Evolutionary conservation across 2,329 filamentous ascomycete species (phyloP), one percentile per base, ranked within the genome.

Genomic region (Pseudocercospora ulei): DNA sequence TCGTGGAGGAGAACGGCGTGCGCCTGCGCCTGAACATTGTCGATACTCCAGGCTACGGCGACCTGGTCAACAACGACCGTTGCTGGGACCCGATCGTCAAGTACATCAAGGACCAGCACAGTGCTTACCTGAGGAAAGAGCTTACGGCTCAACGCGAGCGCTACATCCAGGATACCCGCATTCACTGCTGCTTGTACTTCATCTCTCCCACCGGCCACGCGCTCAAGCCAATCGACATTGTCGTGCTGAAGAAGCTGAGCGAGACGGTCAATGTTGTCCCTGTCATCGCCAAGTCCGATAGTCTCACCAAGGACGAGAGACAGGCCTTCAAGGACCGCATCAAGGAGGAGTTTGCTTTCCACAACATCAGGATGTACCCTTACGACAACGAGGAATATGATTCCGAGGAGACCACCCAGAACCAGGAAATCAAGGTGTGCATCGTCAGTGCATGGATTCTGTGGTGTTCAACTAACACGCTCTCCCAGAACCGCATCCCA

Each of bases 81-180:
- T 98, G 90, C 79, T 98, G 90, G 90, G 90, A 98, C 63, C 90
- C 90, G 49, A 98, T 98, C 64, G 88, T 98, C 74, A 98, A 98
- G 74, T 98, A 98, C 70, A 98, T 98, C 76, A 98, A 98, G 76
- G 90, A 98, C 68, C 90, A 98, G 73, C 90, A 98, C 74, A 95
- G 86, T 37, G 88, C 90, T 58, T 98, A 96, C 71, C 78, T 98
- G 56, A 84, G 90, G 67, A 98, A 98, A 76, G 90, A 98, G 68
- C 85, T 98, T 60, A 96, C 90, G 39, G 90, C 90, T 54, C 90
- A 98, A 74, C 84, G 90, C 68, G 90, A 98, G 70, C 82, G 90
- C 59, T 98, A 98, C 67, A 95, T 98, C 55, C 88, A 94, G 71
- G 90, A 98, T 68, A 98, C 90, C 53, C 83, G 90, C 60, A 95